Base-by-base conservation (phyloP, 1,284 basidiomycete genomes). In the Blastosporella zonata region DNA sequence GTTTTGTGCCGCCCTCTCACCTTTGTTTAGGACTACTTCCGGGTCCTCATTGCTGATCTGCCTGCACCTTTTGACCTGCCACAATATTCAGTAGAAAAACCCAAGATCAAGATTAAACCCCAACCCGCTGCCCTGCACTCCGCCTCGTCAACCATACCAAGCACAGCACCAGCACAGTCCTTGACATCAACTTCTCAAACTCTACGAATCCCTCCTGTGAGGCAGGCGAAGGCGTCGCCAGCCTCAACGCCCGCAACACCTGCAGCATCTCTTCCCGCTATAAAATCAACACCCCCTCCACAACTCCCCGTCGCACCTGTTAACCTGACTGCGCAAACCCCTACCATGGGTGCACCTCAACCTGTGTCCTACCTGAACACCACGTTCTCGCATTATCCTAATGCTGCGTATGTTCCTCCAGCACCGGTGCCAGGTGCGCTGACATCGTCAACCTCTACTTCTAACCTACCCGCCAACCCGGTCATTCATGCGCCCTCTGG, bases 31-130 rank as follows among this genome's bases (percentile, higher is more conserved):
- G 80, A 84, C 47, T 71, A 79, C 57, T 90, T 90, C 63, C 77
- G 79, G 22, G 74, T 79, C 53, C 66, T 89, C 15, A 84, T 90
- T 84, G 74, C 84, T 3, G 87, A 90, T 62, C 71, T 90, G 25
- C 87, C 88, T 1, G 58, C 77, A 3, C 83, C 83, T 1, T 76
- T 77, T 59, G 55, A 78, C 18, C 71, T 87, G 27, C 69, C 78
- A n/a, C 75, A 81, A 54, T 87, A 89, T 59, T 46, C 74, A 8
- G 77, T 75, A 2, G 63, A 77, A 1, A 72, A 66, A 43, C 66
- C 71, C 10, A 88, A 82, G 67, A 84, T 89, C 49, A 87, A 79
- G 62, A 74, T 90, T 23, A 87, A 79, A 39, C 78, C 82, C 22
- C 60, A 63, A n/a, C n/a, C n/a, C 29, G 55, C 66, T 15, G 47